Evolutionary conservation across 208 protist species (phyloP), one percentile per base, ranked within the genome.

Genomic region (Polymyxa betae): DNA sequence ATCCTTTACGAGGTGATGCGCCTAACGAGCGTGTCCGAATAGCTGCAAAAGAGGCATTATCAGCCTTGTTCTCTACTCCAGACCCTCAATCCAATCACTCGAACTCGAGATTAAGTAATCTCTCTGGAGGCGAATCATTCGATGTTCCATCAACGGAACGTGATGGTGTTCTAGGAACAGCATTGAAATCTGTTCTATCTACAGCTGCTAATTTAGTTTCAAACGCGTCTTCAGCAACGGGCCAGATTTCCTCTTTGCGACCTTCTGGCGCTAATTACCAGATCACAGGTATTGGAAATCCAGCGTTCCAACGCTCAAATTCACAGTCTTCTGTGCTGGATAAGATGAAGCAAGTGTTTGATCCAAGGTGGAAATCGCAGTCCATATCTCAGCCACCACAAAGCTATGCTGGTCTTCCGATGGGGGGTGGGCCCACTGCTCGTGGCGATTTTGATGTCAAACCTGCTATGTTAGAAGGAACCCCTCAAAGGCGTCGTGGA

Each of bases 311-410:
- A 43, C 5, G 35, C 16, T 38, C 72, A 82, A n/a, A 5, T 20
- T n/a, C 72, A n/a, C 72, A 35, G n/a, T 35, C 72, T 20, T 82
- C 72, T 12, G 16, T 82, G 10, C 5, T 82, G 72, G 72, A 82
- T 82, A 82, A 82, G 72, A n/a, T 82, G 16, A 82, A 82, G 72
- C 72, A 82, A 43, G 72, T 82, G n/a, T 82, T 82, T 43, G 72
- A 82, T 43, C 72, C 72, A 43, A 43, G 35, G 16, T 35, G n/a
- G 72, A 35, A 35, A 43, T 38, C 5, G 5, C 5, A 5, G 72
- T 82, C 72, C n/a, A n/a, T n/a, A n/a, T 43, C 35, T 5, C 5
- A 82, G 16, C 12, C n/a, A 20, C 35, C 72, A 12, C 16, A 35
- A 20, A 5, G 16, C n/a, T 5, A 35, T 43, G 35, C n/a, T 35